Evolutionary conservation across 2,329 filamentous ascomycete species (phyloP), one percentile per base, ranked within the genome.

Genomic region (Neofusicoccum cordaticola): DNA sequence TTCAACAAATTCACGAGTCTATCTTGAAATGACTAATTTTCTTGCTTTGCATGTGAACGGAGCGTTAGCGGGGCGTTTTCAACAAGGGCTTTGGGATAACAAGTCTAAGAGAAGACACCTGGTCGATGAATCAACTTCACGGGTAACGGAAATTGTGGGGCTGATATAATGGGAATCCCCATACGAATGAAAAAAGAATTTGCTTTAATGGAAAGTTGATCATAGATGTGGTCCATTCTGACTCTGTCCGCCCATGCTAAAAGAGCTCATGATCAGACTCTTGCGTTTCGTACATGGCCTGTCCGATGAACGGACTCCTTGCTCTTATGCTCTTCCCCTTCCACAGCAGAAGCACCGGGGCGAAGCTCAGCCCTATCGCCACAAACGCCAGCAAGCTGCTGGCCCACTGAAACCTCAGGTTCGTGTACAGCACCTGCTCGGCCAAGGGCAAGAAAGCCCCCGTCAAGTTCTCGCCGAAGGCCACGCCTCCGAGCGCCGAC

Each of bases 371-470:
- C 9, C 71, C 65, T 51, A 84, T 63, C 9, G 79, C 79, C 1
- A 82, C 60, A 39, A 83, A 80, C 0, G 72, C 82, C 42, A 84
- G 67, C 27, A 84, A 65, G 19, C 74, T 80, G 66, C 81, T 82
- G 27, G 82, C 82, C 81, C 81, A 84, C 1, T 79, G 73, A 53
- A 82, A 81, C 0, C 80, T 81, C 7, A 85, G 69, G 37, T 75
- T 77, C 2, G 74, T 74, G 67, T 84, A 84, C 79, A 84, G 81
- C 44, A 71, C 75, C 65, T 78, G 73, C 31, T 80, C 77, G 0
- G 81, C 80, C 31, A 85, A 69, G 0, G 82, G 82, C 63, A 84
- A 68, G 53, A 83, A 80, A 0, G 77, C 82, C 2, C 81, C 79
- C 47, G 82, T 77, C 3, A 80, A 67, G 65, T 84, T 84, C 71